A percentile compares a stretch with the other conserved stretches of the same genome.
Conservation (phyloP, 805 yeast genomes). For the Clavispora santaluciae region DNA sequence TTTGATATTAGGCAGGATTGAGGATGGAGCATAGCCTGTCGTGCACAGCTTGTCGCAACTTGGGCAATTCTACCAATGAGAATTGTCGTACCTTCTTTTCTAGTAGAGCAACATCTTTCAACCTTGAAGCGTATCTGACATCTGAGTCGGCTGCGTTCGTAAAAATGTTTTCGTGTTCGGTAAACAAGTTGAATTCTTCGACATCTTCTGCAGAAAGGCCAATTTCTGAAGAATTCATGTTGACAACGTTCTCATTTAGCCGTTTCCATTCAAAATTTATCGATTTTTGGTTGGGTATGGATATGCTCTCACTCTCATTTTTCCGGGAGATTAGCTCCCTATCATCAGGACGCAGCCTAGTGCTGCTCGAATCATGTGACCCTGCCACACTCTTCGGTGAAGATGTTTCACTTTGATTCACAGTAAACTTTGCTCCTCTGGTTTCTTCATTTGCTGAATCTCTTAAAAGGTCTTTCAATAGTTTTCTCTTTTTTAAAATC, state of each 20-base stretch:
- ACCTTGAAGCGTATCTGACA: background rate
- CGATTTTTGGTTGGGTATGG: conserved; percentile 3
- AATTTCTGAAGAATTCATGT: conserved; percentile 23
- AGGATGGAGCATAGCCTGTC: background rate
- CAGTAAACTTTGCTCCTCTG: background rate
- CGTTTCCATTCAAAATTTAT: conserved; percentile 42
- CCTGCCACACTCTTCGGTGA: background rate
- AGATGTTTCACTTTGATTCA: background rate
- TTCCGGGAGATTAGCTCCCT: too few species aligned
- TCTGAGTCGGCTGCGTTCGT: background rate
- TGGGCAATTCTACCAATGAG: background rate
- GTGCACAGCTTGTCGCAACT: background rate
- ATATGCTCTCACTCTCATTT: background rate
- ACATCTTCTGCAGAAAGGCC: conserved; percentile 40
- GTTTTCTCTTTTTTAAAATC: conserved; percentile 32
- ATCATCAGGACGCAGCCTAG: too few species aligned
- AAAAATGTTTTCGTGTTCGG: conserved; percentile 4
- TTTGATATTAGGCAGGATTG: background rate
- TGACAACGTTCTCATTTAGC: conserved; percentile 31
- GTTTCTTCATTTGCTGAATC: conserved; percentile 4
- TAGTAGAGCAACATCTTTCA: background rate
- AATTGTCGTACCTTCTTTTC: background rate
- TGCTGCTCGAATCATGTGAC: too few species aligned
- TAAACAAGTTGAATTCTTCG: conserved; percentile 36
- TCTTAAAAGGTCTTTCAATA: conserved; percentile 33